Base-by-base conservation (phyloP, 1,139 yeast species). In the Lodderomyces jiufengensis region DNA sequence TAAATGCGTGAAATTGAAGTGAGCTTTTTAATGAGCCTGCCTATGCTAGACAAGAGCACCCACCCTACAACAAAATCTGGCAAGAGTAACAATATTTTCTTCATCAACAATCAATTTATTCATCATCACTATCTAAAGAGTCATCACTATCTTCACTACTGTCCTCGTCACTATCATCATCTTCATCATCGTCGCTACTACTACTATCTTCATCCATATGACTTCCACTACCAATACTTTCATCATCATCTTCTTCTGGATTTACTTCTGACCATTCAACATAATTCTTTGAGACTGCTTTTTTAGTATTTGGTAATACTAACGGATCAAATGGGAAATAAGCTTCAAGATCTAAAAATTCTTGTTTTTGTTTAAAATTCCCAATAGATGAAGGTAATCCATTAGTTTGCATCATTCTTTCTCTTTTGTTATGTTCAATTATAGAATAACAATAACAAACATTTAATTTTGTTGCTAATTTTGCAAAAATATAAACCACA, bases 271-370 rank as follows among this genome's bases (percentile, higher is more conserved):
- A 53, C 98, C 98, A 92, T 51, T 88, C 95, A 21, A 88, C 78
- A 54, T 83, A 87, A 26, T 69, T 73, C 22, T 68, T 63, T 42
- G 82, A 62, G 27, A 80, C 66, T 16, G 62, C 42, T 26, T 60
- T 61, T 48, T 79, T 78, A 38, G 87, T 74, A 15, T 60, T 61
- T 31, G 82, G 84, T 45, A 92, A 70, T 34, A 84, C 78, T 45
- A 92, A 63, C 1, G 98, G 98, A 63, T 92, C 98, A 57, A 86
- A 92, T 9, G 98, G 98, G 61, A 92, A 92, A 57, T 87, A 92
- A 10, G 94, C 90, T 55, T 88, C 96, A 38, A 88, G 66, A 54
- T 87, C 95, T 47, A 85, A 75, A 54, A 86, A 87, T 52, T 88
- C 96, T 54, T 84, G 92, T 51, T 76, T 76, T 43, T 63, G 74